Conservation (phyloP, 805 yeast species). For the Zygosaccharomyces bisporus region DNA sequence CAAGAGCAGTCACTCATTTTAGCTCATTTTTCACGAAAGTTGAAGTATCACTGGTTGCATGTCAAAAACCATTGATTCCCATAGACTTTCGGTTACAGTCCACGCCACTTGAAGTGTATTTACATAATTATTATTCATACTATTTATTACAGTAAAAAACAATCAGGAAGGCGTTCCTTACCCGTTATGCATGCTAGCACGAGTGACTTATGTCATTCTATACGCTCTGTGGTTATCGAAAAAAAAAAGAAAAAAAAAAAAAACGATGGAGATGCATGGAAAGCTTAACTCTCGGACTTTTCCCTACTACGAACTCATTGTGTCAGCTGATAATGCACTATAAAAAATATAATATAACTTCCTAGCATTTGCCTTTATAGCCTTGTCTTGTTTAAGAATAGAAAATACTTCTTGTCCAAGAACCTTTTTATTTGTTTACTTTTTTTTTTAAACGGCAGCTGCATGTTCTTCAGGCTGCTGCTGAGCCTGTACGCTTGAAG, state of each 20-base stretch:
- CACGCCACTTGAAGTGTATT: neutral
- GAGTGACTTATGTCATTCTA: no score
- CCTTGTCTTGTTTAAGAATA: neutral
- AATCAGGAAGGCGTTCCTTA: no score
- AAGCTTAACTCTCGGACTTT: conserved; percentile 1
- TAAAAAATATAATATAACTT: neutral
- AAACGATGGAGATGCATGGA: neutral
- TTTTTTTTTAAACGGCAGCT: neutral
- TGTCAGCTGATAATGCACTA: neutral
- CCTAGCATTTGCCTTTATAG: neutral
- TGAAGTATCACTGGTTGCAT: no score
- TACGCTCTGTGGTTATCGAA: no score
- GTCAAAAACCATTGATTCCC: no score
- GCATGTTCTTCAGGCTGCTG: neutral
- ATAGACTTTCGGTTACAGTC: neutral
- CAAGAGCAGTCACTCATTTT: no score
- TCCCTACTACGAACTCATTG: neutral
- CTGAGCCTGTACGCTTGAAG: neutral
- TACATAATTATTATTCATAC: no score
- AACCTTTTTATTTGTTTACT: no score
- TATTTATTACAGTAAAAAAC: no score
- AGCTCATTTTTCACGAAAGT: no score
- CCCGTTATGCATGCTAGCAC: no score
- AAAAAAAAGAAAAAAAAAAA: neutral
- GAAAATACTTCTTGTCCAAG: no score